These are phyloP conservation scores for Phytopythium vexans DNA, from an alignment of 352 stramenopile genomes.

Conservation along the genomic window DNA sequence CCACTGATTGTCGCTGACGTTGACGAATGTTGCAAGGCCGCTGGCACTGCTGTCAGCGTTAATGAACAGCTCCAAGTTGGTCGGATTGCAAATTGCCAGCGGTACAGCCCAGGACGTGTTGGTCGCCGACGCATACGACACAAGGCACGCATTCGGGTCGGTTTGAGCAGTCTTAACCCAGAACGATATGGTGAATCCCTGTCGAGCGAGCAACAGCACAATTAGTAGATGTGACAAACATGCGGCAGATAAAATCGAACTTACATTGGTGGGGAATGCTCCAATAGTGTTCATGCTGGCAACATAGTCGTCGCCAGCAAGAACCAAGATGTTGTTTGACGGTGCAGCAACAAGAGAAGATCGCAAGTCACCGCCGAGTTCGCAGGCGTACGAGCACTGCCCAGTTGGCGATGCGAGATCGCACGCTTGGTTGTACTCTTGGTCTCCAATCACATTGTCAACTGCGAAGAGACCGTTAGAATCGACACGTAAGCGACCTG, in stretches of 20 bases:
- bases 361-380: slow-evolving; percentile 31
- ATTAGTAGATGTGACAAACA: background rate
- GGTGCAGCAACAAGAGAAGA: slow-evolving; percentile 10
- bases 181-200: slow-evolving; percentile 56
- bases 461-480: slow-evolving; percentile 52
- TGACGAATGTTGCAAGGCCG: slow-evolving; percentile 48
- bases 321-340: slow-evolving; percentile 29
- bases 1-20: slow-evolving; percentile 65
- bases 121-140: slow-evolving; percentile 35
- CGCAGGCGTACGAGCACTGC: slow-evolving; percentile 48
- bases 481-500: slow-evolving; percentile 35
- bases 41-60: slow-evolving; percentile 27
- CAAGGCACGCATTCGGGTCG: slow-evolving; percentile 28
- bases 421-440: slow-evolving; percentile 65
- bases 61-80: slow-evolving; percentile 49
- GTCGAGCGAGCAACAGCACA: slow-evolving; percentile 2
- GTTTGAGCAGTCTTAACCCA: slow-evolving; percentile 54
- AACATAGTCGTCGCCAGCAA: slow-evolving; percentile 38
- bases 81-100: slow-evolving; percentile 57
- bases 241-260: background rate
- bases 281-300: slow-evolving; percentile 26
- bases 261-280: slow-evolving; percentile 42
- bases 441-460: slow-evolving; percentile 52
- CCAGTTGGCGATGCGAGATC: slow-evolving; percentile 53
- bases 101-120: slow-evolving; percentile 14